These are phyloP conservation scores for Scenedesmus sp. DNA, from an alignment of 163 green algal genomes.

Conservation along the genomic window DNA sequence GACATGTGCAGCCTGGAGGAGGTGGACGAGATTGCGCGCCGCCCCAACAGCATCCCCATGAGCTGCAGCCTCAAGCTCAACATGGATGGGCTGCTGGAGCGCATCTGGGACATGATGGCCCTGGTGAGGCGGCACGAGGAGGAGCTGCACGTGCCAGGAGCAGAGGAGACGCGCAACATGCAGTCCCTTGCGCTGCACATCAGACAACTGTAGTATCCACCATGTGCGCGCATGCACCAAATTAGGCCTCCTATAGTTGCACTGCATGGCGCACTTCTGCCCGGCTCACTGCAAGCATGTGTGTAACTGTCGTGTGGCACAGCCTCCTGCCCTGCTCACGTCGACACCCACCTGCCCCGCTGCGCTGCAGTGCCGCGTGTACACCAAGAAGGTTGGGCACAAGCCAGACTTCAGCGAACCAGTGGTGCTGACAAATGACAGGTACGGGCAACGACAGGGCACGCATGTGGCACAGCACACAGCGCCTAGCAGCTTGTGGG, in stretches of 20 bases:
- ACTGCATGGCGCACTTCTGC: too few relatives aligned
- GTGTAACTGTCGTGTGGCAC: not conserved
- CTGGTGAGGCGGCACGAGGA: slow-evolving; percentile 77
- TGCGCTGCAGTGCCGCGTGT: slow-evolving; percentile 77
- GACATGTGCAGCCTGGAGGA: slow-evolving; percentile 94
- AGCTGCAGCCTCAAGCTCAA: slow-evolving; percentile 93
- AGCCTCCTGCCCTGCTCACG: not conserved
- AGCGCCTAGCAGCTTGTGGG: not conserved
- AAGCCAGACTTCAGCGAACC: slow-evolving; percentile 98
- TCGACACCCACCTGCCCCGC: not conserved
- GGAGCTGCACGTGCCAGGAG: too few relatives aligned
- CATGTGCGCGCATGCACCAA: too few relatives aligned
- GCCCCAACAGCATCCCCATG: slow-evolving; percentile 90
- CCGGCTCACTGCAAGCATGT: too few relatives aligned
- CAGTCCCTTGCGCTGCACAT: too few relatives aligned
- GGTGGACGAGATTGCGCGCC: slow-evolving; percentile 91
- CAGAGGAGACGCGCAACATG: too few relatives aligned
- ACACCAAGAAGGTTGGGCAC: slow-evolving; percentile 93
- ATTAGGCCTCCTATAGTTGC: too few relatives aligned
- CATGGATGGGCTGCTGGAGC: slow-evolving; percentile 92
- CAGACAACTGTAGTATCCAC: too few relatives aligned
- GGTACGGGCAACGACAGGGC: slow-evolving; percentile 41
- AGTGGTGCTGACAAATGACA: slow-evolving; percentile 92
- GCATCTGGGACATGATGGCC: slow-evolving; percentile 96
- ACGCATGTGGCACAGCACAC: not conserved